A percentile compares a stretch with the other conserved stretches of the same genome.
phyloP scores from a whole-genome alignment of 2,329 filamentous ascomycete species.

The Nemania sp. region DNA sequence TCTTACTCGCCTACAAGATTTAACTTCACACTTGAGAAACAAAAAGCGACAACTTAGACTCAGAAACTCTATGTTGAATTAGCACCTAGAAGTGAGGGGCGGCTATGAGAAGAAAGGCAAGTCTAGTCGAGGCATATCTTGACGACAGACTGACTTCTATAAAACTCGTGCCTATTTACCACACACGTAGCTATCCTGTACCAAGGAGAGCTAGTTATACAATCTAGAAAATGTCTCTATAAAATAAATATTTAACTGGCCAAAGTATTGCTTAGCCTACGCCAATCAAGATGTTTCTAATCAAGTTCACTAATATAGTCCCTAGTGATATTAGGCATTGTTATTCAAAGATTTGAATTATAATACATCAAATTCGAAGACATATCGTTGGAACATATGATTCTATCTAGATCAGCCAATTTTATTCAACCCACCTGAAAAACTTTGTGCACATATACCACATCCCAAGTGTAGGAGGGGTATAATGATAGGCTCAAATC shows the following conservation, averaged over 20 bases:
- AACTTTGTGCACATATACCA: conserved; percentile 1
- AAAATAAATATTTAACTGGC: not conserved
- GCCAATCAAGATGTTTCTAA: conserved; percentile 1
- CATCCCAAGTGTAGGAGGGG: not conserved
- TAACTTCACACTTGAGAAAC: not conserved
- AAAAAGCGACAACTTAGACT: not conserved
- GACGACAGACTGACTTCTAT: not conserved
- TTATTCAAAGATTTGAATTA: not conserved
- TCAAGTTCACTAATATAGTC: not conserved
- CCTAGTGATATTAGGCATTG: too few relatives aligned
- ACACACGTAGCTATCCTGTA: not conserved
- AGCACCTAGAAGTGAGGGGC: not conserved
- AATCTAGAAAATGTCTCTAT: conserved; percentile 1
- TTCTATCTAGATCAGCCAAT: not conserved
- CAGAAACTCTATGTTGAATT: not conserved
- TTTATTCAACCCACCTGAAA: not conserved
- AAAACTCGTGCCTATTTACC: too few relatives aligned
- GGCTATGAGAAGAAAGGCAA: not conserved
- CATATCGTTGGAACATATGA: not conserved
- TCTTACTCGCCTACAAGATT: not conserved
- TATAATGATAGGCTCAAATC: not conserved
- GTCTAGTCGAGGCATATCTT: not conserved
- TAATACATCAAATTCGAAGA: conserved; percentile 3
- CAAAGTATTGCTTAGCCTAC: conserved; percentile 4
- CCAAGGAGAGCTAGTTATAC: not conserved